Percentiles rank a stretch among this genome's conserved stretches.
These are phyloP conservation scores for Nematocida displodere DNA, from an alignment of 371 early-diverging fungal genomes.

Conservation along the genomic window DNA sequence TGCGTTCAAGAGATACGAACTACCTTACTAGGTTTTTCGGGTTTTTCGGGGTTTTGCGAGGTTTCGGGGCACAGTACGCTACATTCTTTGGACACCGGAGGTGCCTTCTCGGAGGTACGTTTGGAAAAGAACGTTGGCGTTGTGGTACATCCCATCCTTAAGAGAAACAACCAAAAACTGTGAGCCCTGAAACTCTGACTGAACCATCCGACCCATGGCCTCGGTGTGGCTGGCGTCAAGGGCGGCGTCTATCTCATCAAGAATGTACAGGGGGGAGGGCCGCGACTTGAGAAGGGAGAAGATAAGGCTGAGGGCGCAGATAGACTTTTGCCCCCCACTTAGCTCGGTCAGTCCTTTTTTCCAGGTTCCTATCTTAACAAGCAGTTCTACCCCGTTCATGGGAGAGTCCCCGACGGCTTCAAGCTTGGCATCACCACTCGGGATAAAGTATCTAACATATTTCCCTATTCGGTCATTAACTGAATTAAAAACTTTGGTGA, in stretches of 20 bases:
- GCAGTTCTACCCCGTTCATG: constrained; percentile 69
- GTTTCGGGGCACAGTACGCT: constrained; percentile 7
- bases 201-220: constrained; percentile 89
- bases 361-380: constrained; percentile 91
- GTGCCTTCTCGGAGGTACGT: constrained; percentile 89
- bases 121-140: constrained; percentile 91
- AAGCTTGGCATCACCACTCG: constrained; percentile 66
- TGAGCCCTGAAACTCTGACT: constrained; percentile 84
- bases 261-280: constrained; percentile 98
- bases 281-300: constrained; percentile 90
- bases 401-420: constrained; percentile 67
- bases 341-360: constrained; percentile 88
- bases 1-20: constrained; percentile 20
- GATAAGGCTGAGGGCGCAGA: constrained; percentile 90
- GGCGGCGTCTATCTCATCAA: constrained; percentile 99
- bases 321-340: constrained; percentile 93
- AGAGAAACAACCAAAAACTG: constrained; percentile 97
- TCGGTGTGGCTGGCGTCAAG: constrained; percentile 95
- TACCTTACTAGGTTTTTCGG: constrained; percentile 7
- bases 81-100: constrained; percentile 74
- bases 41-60: neutral
- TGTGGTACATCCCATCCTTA: constrained; percentile 99
- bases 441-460: constrained; percentile 53
- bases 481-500: constrained; percentile 53
- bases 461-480: constrained; percentile 60